These are phyloP conservation scores for Isatis tinctoria DNA, from an alignment of 345 rosid genomes.

Conservation along the genomic window DNA sequence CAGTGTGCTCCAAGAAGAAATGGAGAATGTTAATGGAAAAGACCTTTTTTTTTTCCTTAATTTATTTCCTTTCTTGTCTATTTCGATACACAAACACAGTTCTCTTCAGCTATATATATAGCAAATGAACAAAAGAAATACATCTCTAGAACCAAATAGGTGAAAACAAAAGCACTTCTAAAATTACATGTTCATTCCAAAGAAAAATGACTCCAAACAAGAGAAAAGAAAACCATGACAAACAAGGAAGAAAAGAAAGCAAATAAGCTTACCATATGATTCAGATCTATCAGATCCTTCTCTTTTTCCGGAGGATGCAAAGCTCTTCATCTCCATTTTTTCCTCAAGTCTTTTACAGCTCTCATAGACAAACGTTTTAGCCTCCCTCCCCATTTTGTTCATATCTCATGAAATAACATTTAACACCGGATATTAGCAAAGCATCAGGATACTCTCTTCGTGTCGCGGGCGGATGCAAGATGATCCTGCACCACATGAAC, in stretches of 20 bases:
- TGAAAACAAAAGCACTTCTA: constrained; percentile 23
- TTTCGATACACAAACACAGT: constrained; percentile 13
- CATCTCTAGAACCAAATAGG: constrained; percentile 17
- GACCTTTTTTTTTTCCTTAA: not conserved
- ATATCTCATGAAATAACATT: constrained; percentile 17
- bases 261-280: constrained; percentile 25
- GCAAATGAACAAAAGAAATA: constrained; percentile 13
- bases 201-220: constrained; percentile 19
- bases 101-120: constrained; percentile 16
- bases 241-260: not conserved
- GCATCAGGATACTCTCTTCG: constrained; percentile 51
- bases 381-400: constrained; percentile 7
- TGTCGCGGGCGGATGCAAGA: constrained; percentile 72
- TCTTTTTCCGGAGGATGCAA: not conserved
- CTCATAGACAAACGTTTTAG: constrained; percentile 4
- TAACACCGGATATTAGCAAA: not conserved
- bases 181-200: constrained; percentile 26
- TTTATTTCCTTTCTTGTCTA: constrained; percentile 24
- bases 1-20: not conserved
- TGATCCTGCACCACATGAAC: constrained; percentile 60
- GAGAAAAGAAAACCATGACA: constrained; percentile 3
- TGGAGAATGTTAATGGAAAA: not conserved
- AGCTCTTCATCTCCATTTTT: constrained; percentile 2
- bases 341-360: not conserved
- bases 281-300: not conserved